Evolutionary conservation across 371 early-diverging fungal species (phyloP).

Genomic region (Mucor ambiguus): DNA sequence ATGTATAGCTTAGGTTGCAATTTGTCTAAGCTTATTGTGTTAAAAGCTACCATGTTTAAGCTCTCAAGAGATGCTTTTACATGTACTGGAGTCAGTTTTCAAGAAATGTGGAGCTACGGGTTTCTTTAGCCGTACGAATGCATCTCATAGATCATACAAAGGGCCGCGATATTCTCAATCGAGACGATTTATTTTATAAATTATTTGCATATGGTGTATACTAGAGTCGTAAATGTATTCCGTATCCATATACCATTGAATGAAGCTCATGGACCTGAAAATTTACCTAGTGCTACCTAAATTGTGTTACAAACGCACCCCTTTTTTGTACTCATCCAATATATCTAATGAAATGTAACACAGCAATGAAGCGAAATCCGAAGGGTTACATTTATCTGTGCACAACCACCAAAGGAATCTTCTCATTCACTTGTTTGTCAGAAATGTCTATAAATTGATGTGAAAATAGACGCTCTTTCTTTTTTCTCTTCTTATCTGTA

Average conservation of each 20-base stretch:
- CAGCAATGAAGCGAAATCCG: neutral
- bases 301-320: neutral
- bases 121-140: no score
- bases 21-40: no score
- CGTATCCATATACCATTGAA: neutral
- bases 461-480: neutral
- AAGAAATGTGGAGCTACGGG: no score
- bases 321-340: neutral
- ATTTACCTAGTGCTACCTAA: neutral
- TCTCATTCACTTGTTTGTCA: neutral
- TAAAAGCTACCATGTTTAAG: no score
- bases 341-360: neutral
- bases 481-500: neutral
- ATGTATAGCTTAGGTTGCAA: no score
- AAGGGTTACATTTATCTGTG: constrained; percentile 1
- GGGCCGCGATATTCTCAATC: no score
- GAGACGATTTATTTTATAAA: no score
- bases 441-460: neutral
- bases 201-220: no score
- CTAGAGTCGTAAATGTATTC: neutral
- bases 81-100: no score
- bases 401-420: neutral
- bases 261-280: neutral
- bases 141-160: no score
- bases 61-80: no score